Evolutionary conservation across 805 yeast genomes (phyloP), one percentile per base, ranked within the genome.

Genomic region (Myxozyma sirexii): DNA sequence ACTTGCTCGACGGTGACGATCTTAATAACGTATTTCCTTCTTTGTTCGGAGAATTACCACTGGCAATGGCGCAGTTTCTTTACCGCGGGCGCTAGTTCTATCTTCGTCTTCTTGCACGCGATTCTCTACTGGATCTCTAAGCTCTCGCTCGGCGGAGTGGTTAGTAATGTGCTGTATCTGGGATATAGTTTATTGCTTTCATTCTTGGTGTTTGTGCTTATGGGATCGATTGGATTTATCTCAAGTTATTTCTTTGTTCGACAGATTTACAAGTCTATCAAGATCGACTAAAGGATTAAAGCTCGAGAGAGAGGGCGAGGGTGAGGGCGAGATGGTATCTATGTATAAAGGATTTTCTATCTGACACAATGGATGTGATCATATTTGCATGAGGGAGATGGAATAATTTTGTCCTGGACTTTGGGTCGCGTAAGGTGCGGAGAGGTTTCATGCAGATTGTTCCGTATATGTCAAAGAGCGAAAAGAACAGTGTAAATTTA

Each of bases 51-150:
- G 72, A 90, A 94, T 74, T 92, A 96, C 79, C 84, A 85, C 74
- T 94, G 99, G 99, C 97, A 93, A 72, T 94, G 99, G 99, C 85
- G 92, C 74, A 84, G 96, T 2, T 76, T 89, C 68, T 83, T 87
- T 69, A 82, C 90, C 60, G 89, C 96, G 27, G 97, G 97, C 44
- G 96, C 97, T 33, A 87, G 96, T 72, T 82, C 96, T 0, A 67
- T 86, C 55, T 94, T 93, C 72, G 86, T 92, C 43, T 90, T 91
- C 75, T 67, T 90, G 50, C 97, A 94, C 74, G 85, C 97, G 1
- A 76, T 91, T 60, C 77, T 87, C 66, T 77, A 74, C 68, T 68
- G 75, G 68, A 31, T 67, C 31, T 67, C 71, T 50, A 70, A 74
- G 68, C 81, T 93, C 69, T 82, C 90, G 24, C 77, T 92, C 50